Conservation (phyloP, 768 basidiomycete species). For the Pulveroboletus sp. region DNA sequence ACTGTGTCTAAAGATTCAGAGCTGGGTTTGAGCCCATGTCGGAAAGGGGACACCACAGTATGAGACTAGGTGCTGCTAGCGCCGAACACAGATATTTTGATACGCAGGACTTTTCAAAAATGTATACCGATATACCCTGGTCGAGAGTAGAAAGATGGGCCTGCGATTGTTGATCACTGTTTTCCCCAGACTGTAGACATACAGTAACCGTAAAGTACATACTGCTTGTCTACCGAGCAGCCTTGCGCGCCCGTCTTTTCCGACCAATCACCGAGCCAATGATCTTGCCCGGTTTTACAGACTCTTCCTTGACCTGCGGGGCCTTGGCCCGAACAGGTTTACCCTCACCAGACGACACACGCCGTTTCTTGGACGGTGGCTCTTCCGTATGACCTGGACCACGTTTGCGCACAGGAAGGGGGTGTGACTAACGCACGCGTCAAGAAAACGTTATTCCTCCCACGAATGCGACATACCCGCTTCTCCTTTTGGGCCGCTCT, state of each 20-base stretch:
- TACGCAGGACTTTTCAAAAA: too few relatives aligned
- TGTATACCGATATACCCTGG: too few relatives aligned
- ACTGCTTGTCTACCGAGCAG: constrained; percentile 10
- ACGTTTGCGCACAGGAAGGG: constrained; percentile 3
- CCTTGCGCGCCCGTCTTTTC: constrained; percentile 71
- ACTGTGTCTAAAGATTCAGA: neutral
- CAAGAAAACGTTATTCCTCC: too few relatives aligned
- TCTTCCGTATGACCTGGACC: constrained; percentile 25
- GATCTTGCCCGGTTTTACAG: constrained; percentile 35
- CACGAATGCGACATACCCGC: constrained; percentile 8
- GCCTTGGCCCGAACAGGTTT: constrained; percentile 28
- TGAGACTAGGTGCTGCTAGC: too few relatives aligned
- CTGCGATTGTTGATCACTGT: too few relatives aligned
- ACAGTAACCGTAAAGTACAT: too few relatives aligned
- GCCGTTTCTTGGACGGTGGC: constrained; percentile 41
- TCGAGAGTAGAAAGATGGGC: too few relatives aligned
- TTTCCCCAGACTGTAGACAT: too few relatives aligned
- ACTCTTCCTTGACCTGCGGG: constrained; percentile 15
- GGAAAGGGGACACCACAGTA: too few relatives aligned
- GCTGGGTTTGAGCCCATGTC: too few relatives aligned
- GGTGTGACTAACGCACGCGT: constrained; percentile 4
- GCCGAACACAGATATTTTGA: too few relatives aligned
- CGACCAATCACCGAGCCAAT: constrained; percentile 76
- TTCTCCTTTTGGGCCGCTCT: constrained; percentile 54
- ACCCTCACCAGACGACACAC: constrained; percentile 25